phyloP scores from a whole-genome alignment of 257 asterid species.

The Eustoma russellianum region DNA sequence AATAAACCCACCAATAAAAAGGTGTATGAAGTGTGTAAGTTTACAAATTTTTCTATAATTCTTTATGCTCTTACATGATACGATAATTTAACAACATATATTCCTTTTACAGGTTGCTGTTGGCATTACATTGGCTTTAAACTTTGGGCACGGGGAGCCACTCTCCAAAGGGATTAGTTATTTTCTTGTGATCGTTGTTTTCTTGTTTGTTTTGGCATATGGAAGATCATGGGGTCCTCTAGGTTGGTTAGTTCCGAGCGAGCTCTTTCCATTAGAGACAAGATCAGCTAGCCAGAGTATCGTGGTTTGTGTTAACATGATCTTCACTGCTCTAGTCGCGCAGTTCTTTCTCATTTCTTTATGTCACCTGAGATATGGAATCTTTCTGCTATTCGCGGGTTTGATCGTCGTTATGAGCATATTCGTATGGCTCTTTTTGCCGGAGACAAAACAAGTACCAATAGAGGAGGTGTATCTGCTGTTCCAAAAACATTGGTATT shows the following conservation, averaged over 20 bases:
- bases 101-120: slow-evolving; percentile 40
- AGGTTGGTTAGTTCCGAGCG: slow-evolving; percentile 89
- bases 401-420: slow-evolving; percentile 53
- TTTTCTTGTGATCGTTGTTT: slow-evolving; percentile 51
- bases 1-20: neutral
- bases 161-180: slow-evolving; percentile 37
- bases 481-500: slow-evolving; percentile 67
- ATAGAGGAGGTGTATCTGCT: slow-evolving; percentile 77
- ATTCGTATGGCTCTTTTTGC: slow-evolving; percentile 70
- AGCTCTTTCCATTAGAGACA: slow-evolving; percentile 74
- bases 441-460: slow-evolving; percentile 94
- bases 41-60: too few relatives aligned
- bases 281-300: slow-evolving; percentile 83
- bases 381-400: slow-evolving; percentile 59
- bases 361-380: slow-evolving; percentile 71
- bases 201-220: slow-evolving; percentile 51
- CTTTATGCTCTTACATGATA: too few relatives aligned
- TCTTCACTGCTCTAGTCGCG: slow-evolving; percentile 77
- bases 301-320: slow-evolving; percentile 80
- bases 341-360: slow-evolving; percentile 67
- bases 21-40: too few relatives aligned
- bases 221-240: slow-evolving; percentile 87
- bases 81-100: neutral
- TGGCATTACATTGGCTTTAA: slow-evolving; percentile 52
- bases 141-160: slow-evolving; percentile 55